phyloP scores from a whole-genome alignment of 2,329 filamentous ascomycete species.

The Chrysosporium queenslandicum region DNA sequence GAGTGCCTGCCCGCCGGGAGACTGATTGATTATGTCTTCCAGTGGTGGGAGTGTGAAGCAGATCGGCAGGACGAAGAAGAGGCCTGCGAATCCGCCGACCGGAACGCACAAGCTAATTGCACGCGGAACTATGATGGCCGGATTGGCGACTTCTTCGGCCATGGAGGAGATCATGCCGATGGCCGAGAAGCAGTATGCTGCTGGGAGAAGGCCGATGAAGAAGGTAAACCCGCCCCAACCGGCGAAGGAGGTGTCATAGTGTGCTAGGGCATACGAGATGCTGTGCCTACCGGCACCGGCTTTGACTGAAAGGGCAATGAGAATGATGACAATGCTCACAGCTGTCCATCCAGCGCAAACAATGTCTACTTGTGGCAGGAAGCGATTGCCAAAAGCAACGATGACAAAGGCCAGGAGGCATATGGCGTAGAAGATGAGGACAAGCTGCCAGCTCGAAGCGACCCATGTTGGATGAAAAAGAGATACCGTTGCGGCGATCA shows the following conservation, averaged over 20 bases:
- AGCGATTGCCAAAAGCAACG: constrained; percentile 57
- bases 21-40: constrained; percentile 31
- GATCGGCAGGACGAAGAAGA: constrained; percentile 31
- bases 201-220: constrained; percentile 52
- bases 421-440: constrained; percentile 60
- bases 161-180: constrained; percentile 55
- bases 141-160: constrained; percentile 50
- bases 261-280: constrained; percentile 32
- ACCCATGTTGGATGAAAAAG: constrained; percentile 11
- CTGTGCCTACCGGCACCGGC: constrained; percentile 46
- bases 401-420: constrained; percentile 56
- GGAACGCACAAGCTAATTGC: constrained; percentile 32
- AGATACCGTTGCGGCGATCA: constrained; percentile 42
- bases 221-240: constrained; percentile 47
- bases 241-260: constrained; percentile 13
- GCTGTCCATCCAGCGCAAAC: constrained; percentile 42
- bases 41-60: constrained; percentile 15
- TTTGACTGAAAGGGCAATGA: constrained; percentile 47
- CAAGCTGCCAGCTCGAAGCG: constrained; percentile 49
- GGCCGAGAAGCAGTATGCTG: constrained; percentile 50
- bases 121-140: constrained; percentile 44
- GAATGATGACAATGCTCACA: constrained; percentile 47
- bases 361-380: constrained; percentile 54
- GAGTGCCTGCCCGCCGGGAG: constrained; percentile 41
- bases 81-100: constrained; percentile 45